Evolutionary conservation across 768 basidiomycete genomes (phyloP), one percentile per base, ranked within the genome.

Genomic region (Serendipita sp.): DNA sequence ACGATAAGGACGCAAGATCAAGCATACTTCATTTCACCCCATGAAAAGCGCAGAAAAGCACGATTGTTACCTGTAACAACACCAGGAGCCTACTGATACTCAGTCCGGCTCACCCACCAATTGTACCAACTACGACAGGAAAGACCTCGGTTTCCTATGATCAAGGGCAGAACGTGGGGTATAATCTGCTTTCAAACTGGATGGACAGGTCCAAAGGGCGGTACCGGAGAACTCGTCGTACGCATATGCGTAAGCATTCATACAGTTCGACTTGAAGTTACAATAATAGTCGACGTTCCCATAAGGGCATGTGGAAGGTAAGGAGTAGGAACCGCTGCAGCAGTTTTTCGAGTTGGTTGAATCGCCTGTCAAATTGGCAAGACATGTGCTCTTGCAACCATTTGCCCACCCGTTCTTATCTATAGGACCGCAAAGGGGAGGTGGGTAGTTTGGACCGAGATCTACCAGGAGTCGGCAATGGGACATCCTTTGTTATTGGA

Each of bases 321-420:
- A 83, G 71, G 72, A 73, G 72, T 79, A 75, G 45, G 70, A 71
- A 5, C 86, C 86, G 15, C 79, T 79, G 75, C 86, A 88, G 72
- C 86, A 86, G 69, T 86, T 84, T 3, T 77, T 72, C 28, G 83
- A 84, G 73, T 87, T 79, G 34, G 68, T 82, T 82, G 74, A 70
- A 56, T 76, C 72, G 2, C 75, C 75, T 65, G 74, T 74, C 30
- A 79, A 70, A 56, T 76, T 74, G 0, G 77, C 77, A 24, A 71
- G 65, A 68, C 84, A 86, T 37, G 84, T 83, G 63, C 79, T 82
- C 69, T 78, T 79, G 73, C 85, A 86, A 1, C 85, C 85, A 4
- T 84, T 78, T 1, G 79, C 76, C 69, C 77, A 78, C 13, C 83
- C 83, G 16, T 72, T 74, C 83, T 79, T 65, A 72, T 77, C 79